A percentile compares a stretch with the other conserved stretches of the same genome.
phyloP scores from a whole-genome alignment of 1,284 basidiomycete species.

The Cutaneotrichosporon sp. region DNA sequence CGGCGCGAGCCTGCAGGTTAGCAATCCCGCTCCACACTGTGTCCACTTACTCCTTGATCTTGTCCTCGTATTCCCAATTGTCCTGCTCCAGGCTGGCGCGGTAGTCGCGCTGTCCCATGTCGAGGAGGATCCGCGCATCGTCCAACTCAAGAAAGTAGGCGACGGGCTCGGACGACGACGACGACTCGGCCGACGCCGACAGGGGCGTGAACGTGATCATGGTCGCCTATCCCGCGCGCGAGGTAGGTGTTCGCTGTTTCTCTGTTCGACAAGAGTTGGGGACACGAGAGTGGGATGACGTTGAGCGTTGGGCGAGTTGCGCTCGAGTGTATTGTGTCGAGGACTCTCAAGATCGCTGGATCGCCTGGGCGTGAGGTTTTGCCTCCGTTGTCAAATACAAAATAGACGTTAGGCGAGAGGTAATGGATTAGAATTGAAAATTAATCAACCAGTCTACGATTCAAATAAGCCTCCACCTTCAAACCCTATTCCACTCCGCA shows the following conservation, averaged over 20 bases:
- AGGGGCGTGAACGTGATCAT: constrained; percentile 94
- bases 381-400: too few relatives aligned
- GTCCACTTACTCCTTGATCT: constrained; percentile 45
- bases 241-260: background rate
- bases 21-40: background rate
- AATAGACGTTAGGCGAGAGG: too few relatives aligned
- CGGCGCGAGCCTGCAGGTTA: constrained; percentile 63
- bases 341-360: too few relatives aligned
- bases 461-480: too few relatives aligned
- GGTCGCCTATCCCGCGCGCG: background rate
- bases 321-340: too few relatives aligned
- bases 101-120: constrained; percentile 64
- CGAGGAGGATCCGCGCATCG: constrained; percentile 86
- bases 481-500: too few relatives aligned
- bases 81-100: constrained; percentile 27
- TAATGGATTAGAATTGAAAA: too few relatives aligned
- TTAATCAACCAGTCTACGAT: too few relatives aligned
- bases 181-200: constrained; percentile 68
- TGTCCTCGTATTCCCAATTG: constrained; percentile 46
- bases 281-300: background rate
- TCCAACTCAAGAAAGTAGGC: constrained; percentile 87
- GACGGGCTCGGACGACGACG: constrained; percentile 53
- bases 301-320: too few relatives aligned
- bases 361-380: too few relatives aligned
- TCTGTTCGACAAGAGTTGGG: background rate